Evolutionary conservation across 331 rosid genomes (phyloP), one percentile per base, ranked within the genome.

Genomic region (Spiraea crenata): DNA sequence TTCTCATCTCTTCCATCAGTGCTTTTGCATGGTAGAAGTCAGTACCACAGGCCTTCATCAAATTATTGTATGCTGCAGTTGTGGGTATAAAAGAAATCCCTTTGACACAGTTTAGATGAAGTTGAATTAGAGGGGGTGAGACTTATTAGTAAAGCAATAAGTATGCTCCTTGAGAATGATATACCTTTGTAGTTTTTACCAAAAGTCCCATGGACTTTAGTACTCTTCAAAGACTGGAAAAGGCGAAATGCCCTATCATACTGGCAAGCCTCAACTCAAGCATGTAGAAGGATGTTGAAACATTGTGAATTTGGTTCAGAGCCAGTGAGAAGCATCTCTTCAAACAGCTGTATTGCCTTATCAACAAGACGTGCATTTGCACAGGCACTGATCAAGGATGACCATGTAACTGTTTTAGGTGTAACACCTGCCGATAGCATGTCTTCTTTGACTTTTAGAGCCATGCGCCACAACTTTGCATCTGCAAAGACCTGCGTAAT

Each of bases 31-130:
- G 99, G 84, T 80, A 76, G 86, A 87, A 89, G 87, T 93, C 90
- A 71, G 96, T 80, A 70, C 96, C 99, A 74, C 99, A 93, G 37
- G 99, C 96, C 86, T 93, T 93, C 86, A 93, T 86, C 79, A 93
- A 82, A 77, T 74, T 89, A 82, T 93, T 89, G 83, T 93, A 90
- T 9, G 97, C 90, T 14, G 96, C 46, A 51, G 79, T 80, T 58
- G 96, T 88, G 59, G 98, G 98, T 51, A 48, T 77, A 79, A 93
- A 93, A 60, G 91, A 82, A 81, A 87, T 81, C 68, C 84, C 84
- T 87, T 82, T 66, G 11, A 80, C 78, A 76, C 75, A 84, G 79
- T 79, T 76, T 72, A 84, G 78, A 80, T 76, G 82, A 58, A 69
- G 82, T 44, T n/a, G 82, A 61, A 80, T 75, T 79, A 78, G 85